A percentile compares a stretch with the other conserved stretches of the same genome.
Conservation (phyloP, 139 green algal genomes). For the Asterochloris erici region DNA sequence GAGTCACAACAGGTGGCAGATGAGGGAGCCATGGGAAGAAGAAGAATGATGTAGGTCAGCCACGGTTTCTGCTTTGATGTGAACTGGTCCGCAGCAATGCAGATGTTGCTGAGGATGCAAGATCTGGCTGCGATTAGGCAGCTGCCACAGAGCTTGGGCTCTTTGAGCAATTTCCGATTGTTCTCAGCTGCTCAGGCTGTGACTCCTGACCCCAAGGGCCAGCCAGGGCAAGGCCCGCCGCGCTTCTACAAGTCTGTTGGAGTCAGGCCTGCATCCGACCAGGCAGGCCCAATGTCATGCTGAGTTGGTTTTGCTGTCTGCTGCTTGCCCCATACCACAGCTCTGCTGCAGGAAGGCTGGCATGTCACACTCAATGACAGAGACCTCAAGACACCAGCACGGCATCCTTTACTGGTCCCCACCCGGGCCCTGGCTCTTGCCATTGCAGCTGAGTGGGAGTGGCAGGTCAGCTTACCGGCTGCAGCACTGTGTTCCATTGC, state of each 20-base stretch:
- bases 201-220: not conserved
- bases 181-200: not conserved
- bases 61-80: too few species aligned
- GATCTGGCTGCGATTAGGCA: not conserved
- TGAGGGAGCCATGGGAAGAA: too few species aligned
- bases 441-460: constrained; percentile 92
- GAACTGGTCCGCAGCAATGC: too few species aligned
- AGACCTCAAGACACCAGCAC: constrained; percentile 68
- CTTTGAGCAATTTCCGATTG: not conserved
- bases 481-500: not conserved
- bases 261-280: not conserved
- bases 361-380: constrained; percentile 13
- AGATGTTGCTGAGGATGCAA: constrained; percentile 3
- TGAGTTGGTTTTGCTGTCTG: not conserved
- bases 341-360: not conserved
- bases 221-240: not conserved
- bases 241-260: constrained; percentile 14
- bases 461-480: constrained; percentile 52
- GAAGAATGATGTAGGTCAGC: too few species aligned
- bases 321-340: not conserved
- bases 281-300: not conserved
- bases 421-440: constrained; percentile 66
- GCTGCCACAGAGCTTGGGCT: not conserved
- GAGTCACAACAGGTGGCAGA: too few species aligned
- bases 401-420: constrained; percentile 62